Conservation (phyloP, 2,329 filamentous ascomycete species). For the Simplicillium sp. region DNA sequence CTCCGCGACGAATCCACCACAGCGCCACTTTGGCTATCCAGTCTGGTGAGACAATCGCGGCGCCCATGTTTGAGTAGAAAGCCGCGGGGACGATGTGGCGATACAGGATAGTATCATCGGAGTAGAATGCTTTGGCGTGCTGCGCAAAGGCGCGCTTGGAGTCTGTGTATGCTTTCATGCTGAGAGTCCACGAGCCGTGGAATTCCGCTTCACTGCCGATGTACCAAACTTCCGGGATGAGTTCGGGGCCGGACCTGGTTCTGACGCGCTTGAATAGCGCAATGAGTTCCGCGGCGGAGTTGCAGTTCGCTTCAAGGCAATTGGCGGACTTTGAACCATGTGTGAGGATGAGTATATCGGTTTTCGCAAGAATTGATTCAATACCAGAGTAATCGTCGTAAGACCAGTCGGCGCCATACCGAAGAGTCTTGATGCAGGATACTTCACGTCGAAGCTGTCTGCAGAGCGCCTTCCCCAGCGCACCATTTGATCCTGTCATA, state of each 20-base stretch:
- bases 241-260: not conserved
- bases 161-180: slow-evolving; percentile 8
- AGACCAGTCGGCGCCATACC: slow-evolving; percentile 7
- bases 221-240: slow-evolving; percentile 11
- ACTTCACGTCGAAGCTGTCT: slow-evolving; percentile 4
- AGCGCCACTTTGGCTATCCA: slow-evolving; percentile 8
- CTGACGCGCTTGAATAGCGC: slow-evolving; percentile 5
- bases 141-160: slow-evolving; percentile 9
- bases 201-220: slow-evolving; percentile 11
- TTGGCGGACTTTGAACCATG: slow-evolving; percentile 7
- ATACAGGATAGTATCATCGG: slow-evolving; percentile 5
- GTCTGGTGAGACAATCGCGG: slow-evolving; percentile 6
- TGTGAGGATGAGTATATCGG: slow-evolving; percentile 9
- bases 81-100: slow-evolving; percentile 8
- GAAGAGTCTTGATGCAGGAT: slow-evolving; percentile 2
- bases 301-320: slow-evolving; percentile 7
- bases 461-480: slow-evolving; percentile 5
- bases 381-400: slow-evolving; percentile 2
- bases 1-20: slow-evolving; percentile 10
- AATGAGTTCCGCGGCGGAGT: slow-evolving; percentile 2
- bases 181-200: slow-evolving; percentile 8
- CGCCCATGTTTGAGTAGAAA: slow-evolving; percentile 9
- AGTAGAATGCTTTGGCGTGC: slow-evolving; percentile 6
- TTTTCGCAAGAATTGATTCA: slow-evolving; percentile 4
- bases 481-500: slow-evolving; percentile 9